A percentile compares a stretch with the other conserved stretches of the same genome.
phyloP scores from a whole-genome alignment of 768 basidiomycete species.

The Galerina marginata region DNA sequence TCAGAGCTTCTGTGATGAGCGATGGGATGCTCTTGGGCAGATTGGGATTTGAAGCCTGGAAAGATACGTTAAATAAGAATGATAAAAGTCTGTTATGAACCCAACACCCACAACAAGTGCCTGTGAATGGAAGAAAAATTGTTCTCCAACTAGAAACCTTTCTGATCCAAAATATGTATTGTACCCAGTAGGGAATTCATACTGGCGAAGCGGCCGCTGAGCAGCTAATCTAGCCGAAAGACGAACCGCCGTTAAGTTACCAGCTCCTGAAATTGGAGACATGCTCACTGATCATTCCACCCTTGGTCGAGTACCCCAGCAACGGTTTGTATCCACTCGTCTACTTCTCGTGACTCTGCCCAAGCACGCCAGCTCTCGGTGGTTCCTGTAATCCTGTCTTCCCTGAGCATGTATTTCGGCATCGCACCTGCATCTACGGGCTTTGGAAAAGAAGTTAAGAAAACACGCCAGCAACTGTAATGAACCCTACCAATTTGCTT shows the following conservation, averaged over 20 bases:
- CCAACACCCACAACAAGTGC: constrained; percentile 51
- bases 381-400: constrained; percentile 73
- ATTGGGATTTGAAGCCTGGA: constrained; percentile 59
- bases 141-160: constrained; percentile 85
- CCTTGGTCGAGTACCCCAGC: constrained; percentile 85
- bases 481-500: constrained; percentile 64
- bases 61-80: constrained; percentile 8
- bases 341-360: constrained; percentile 83
- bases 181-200: constrained; percentile 97
- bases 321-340: constrained; percentile 92
- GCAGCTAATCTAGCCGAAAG: constrained; percentile 54
- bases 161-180: constrained; percentile 83
- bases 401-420: constrained; percentile 73
- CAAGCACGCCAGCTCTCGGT: constrained; percentile 84
- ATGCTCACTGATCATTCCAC: constrained; percentile 85
- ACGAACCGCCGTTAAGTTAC: not conserved
- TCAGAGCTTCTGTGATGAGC: constrained; percentile 78
- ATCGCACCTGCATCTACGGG: constrained; percentile 73
- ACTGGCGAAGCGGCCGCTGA: constrained; percentile 64
- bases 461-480: not conserved
- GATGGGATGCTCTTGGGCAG: constrained; percentile 78
- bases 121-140: constrained; percentile 80
- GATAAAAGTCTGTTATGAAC: constrained; percentile 6
- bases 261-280: not conserved
- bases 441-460: constrained; percentile 39